Evolutionary conservation across 2,329 filamentous ascomycete genomes (phyloP).

Genomic region (Colletotrichum melonis): DNA sequence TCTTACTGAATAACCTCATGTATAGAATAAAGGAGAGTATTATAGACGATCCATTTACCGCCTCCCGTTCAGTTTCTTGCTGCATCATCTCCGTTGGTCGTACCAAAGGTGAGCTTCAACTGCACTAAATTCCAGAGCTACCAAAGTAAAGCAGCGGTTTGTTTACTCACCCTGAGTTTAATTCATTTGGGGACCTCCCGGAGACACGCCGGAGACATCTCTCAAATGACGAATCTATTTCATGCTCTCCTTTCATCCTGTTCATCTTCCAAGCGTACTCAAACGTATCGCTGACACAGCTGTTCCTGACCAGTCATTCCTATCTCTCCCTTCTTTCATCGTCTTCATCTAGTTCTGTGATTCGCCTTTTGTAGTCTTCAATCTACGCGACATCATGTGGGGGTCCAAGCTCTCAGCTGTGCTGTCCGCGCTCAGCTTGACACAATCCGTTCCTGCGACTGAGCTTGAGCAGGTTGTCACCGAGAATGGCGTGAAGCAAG

Average conservation of each 20-base stretch:
- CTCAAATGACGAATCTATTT: slow-evolving; percentile 12
- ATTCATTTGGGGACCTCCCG: slow-evolving; percentile 21
- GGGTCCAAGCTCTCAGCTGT: slow-evolving; percentile 37
- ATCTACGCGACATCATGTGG: slow-evolving; percentile 21
- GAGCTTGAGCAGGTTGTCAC: slow-evolving; percentile 37
- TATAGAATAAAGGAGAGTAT: too few relatives aligned
- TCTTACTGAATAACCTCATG: too few relatives aligned
- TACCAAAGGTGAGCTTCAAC: neutral
- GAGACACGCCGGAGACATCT: neutral
- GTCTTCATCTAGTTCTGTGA: neutral
- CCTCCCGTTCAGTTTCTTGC: too few relatives aligned
- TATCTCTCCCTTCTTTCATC: neutral
- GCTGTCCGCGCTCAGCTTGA: slow-evolving; percentile 37
- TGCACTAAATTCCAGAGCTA: neutral
- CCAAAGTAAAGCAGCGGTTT: slow-evolving; percentile 32
- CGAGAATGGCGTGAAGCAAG: slow-evolving; percentile 36
- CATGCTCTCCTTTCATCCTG: slow-evolving; percentile 17
- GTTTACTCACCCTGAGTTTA: slow-evolving; percentile 33
- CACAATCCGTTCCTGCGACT: slow-evolving; percentile 29
- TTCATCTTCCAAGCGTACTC: slow-evolving; percentile 10
- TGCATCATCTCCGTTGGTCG: neutral
- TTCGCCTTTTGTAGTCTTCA: neutral
- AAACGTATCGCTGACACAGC: neutral
- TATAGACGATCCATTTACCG: too few relatives aligned
- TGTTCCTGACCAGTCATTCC: neutral